Percentiles rank a stretch among this genome's conserved stretches.
Conservation (phyloP, 2,329 filamentous ascomycete species). For the Nothomitra cinnamomea region DNA sequence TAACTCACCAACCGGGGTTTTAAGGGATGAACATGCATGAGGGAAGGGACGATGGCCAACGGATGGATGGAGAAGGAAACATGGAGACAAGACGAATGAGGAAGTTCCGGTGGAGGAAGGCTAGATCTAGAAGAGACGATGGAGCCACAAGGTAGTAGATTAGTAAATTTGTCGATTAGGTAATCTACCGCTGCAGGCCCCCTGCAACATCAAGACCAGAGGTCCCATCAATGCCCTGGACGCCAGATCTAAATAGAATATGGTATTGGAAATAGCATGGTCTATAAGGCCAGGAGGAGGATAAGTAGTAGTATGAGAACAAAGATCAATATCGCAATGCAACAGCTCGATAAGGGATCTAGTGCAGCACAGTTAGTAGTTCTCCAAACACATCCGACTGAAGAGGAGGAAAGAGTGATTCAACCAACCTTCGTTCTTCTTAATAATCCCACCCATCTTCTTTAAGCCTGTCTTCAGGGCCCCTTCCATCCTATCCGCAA, state of each 20-base stretch:
- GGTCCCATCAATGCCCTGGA: not conserved
- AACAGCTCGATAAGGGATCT: constrained; percentile 69
- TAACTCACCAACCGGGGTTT: too few species aligned
- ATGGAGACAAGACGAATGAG: too few species aligned
- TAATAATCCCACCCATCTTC: constrained; percentile 70
- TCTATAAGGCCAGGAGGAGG: constrained; percentile 47
- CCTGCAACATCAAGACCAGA: not conserved
- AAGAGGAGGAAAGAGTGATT: constrained; percentile 11
- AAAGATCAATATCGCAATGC: constrained; percentile 74
- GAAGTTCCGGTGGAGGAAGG: too few species aligned
- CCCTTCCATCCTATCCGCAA: constrained; percentile 75
- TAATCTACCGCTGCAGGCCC: too few species aligned
- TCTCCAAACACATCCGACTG: constrained; percentile 12
- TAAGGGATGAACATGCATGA: too few species aligned
- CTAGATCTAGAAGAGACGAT: too few species aligned
- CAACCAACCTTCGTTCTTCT: constrained; percentile 70
- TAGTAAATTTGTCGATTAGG: too few species aligned
- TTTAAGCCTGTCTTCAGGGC: constrained; percentile 74
- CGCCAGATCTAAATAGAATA: not conserved
- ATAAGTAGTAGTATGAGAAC: constrained; percentile 77
- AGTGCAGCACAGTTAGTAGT: constrained; percentile 10
- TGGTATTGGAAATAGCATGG: not conserved
- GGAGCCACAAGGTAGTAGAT: too few species aligned
- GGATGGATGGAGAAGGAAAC: too few species aligned
- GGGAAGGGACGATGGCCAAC: too few species aligned